A percentile compares a stretch with the other conserved stretches of the same genome.
These are phyloP conservation scores for Exophiala bonariae DNA, from an alignment of 2,329 filamentous ascomycete species.

Conservation along the genomic window DNA sequence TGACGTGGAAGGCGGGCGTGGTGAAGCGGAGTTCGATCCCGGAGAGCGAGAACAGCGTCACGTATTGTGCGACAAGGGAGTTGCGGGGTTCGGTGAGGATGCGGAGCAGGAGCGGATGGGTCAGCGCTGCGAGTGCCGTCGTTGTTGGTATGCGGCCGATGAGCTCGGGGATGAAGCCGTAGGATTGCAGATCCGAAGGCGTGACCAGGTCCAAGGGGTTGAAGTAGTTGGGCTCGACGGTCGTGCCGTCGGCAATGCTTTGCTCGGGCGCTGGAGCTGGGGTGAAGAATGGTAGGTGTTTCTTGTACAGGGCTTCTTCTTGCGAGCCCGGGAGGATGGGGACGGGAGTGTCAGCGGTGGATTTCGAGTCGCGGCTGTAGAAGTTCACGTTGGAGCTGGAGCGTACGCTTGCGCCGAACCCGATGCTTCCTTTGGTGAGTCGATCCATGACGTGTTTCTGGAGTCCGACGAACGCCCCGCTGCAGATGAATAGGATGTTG, in stretches of 20 bases:
- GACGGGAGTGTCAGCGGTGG: conserved; percentile 38
- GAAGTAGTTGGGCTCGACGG: conserved; percentile 47
- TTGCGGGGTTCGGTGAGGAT: conserved; percentile 93
- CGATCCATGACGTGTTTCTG: conserved; percentile 84
- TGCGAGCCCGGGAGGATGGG: conserved; percentile 64
- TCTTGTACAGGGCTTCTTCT: conserved; percentile 59
- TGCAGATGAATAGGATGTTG: conserved; percentile 96
- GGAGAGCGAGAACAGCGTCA: conserved; percentile 79
- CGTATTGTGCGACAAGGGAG: conserved; percentile 84
- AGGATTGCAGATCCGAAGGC: conserved; percentile 75
- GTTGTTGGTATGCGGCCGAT: conserved; percentile 92
- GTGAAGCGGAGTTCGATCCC: conserved; percentile 79
- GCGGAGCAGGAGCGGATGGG: conserved; percentile 68
- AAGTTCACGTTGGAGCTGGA: conserved; percentile 36
- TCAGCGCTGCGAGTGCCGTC: conserved; percentile 77
- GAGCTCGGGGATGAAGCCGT: conserved; percentile 92
- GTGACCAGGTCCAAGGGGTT: conserved; percentile 70
- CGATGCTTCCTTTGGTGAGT: conserved; percentile 83
- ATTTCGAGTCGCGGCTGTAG: conserved; percentile 29
- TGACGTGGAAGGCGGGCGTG: conserved; percentile 72
- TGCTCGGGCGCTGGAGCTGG: conserved; percentile 41
- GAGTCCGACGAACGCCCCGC: conserved; percentile 89
- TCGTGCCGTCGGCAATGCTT: conserved; percentile 23
- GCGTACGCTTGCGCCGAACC: conserved; percentile 83
- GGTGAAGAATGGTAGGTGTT: conserved; percentile 59